Base-by-base conservation (phyloP, 176 grass and related monocot genomes). In the Zizania latifolia region DNA sequence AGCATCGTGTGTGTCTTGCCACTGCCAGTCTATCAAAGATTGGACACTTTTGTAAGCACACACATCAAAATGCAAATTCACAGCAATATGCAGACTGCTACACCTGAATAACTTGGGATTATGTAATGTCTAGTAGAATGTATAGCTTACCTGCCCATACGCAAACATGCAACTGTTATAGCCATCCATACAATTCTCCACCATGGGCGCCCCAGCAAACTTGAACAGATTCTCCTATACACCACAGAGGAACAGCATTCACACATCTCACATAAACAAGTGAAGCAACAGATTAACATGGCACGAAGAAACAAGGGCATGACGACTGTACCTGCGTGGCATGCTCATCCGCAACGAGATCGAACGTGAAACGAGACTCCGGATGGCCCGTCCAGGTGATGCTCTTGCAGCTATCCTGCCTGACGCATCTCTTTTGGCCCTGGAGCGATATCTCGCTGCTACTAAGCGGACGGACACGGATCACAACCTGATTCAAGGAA, bases 161-260 rank as follows among this genome's bases (percentile, higher is more conserved):
- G 95, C 95, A 84, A 99, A 94, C 82, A 94, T 99, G 81, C 95
- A 99, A 37, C 91, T 94, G 81, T 99, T 99, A 58, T 99, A 99
- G 10, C 95, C 95, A 27, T 63, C 79, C 72, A 99, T 90, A 70
- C 95, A 99, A 54, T 92, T 99, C 19, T 99, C 95, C 65, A 99
- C 95, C 95, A 99, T 99, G 22, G 91, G 86, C 65, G 94, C 84
- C 28, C 95, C 95, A 17, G 95, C 91, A 14, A 99, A 89, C 71
- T 94, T 92, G 46, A 99, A 99, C 40, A 99, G 69, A 14, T 92
- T 82, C 62, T 99, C 95, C 91, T 99, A 50, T 33, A 78, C n/a
- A 67, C 16, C 50, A 65, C 74, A 9, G 11, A 51, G 16, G 34
- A 58, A 39, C 13, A 72, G 2, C 59, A 43, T 40, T 76, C 16